phyloP scores from a whole-genome alignment of 1,139 yeast genomes.

The Hanseniaspora sp. region DNA sequence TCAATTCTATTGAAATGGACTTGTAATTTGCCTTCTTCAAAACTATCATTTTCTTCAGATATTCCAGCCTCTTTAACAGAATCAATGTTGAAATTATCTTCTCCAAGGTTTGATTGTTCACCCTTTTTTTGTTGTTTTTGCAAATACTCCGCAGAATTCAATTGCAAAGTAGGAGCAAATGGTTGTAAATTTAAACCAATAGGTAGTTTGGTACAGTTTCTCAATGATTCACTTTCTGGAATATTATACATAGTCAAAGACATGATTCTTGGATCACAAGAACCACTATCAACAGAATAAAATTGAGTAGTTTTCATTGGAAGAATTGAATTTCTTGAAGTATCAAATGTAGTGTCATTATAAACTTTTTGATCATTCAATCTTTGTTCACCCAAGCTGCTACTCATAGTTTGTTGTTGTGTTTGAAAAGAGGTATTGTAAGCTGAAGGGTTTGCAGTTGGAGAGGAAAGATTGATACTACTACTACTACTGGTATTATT shows the following conservation, averaged over 20 bases:
- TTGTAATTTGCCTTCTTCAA: conserved; percentile 6
- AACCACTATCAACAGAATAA: conserved; percentile 67
- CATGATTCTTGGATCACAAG: conserved; percentile 69
- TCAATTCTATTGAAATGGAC: conserved; percentile 33
- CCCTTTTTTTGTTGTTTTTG: conserved; percentile 14
- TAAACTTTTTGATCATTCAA: conserved; percentile 42
- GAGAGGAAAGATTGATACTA: too few relatives aligned
- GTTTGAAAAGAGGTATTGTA: background rate
- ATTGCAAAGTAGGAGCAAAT: conserved; percentile 46
- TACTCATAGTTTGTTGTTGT: background rate
- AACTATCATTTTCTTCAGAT: conserved; percentile 17
- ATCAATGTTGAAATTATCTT: background rate
- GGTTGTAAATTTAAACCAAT: conserved; percentile 74
- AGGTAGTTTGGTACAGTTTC: conserved; percentile 66
- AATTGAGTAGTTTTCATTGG: conserved; percentile 72
- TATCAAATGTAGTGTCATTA: conserved; percentile 43
- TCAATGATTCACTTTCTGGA: conserved; percentile 62
- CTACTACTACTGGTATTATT: too few relatives aligned
- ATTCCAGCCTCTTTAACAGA: conserved; percentile 43
- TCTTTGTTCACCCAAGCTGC: conserved; percentile 42
- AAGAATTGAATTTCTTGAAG: conserved; percentile 67
- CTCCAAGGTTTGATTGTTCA: background rate
- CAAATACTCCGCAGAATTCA: conserved; percentile 21
- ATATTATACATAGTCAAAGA: conserved; percentile 74
- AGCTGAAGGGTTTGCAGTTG: too few relatives aligned